phyloP scores from a whole-genome alignment of 345 rosid genomes.

The Luvunga scandens region DNA sequence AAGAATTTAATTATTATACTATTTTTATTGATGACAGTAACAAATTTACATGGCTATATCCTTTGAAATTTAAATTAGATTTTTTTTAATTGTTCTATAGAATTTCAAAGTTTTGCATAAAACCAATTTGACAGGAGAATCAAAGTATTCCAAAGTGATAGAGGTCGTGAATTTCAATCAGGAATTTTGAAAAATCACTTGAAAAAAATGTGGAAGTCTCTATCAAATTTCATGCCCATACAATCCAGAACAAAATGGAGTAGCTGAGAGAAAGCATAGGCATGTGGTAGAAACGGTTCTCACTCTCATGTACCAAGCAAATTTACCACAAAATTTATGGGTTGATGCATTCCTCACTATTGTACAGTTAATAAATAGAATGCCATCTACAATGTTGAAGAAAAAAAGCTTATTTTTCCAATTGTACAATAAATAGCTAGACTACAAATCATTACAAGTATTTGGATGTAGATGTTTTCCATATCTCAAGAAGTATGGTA shows the following conservation, averaged over 20 bases:
- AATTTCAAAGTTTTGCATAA: too few relatives aligned
- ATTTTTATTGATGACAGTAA: background rate
- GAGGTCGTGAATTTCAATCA: too few relatives aligned
- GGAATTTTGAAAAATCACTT: too few relatives aligned
- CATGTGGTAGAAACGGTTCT: background rate
- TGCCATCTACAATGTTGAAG: background rate
- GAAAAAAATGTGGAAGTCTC: too few relatives aligned
- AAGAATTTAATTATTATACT: background rate
- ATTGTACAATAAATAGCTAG: background rate
- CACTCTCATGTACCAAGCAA: background rate
- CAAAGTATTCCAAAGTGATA: too few relatives aligned
- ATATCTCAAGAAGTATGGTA: background rate
- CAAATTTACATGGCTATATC: background rate
- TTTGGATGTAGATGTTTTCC: background rate
- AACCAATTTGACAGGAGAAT: too few relatives aligned
- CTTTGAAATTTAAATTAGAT: background rate
- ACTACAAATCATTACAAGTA: background rate
- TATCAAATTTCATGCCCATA: too few relatives aligned
- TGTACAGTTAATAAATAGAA: slow-evolving; percentile 1
- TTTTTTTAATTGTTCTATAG: background rate
- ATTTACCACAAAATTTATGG: background rate
- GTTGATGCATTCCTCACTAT: background rate
- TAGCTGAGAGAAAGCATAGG: too few relatives aligned
- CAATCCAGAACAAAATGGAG: background rate
- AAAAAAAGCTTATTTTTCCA: background rate